Evolutionary conservation across 371 early-diverging fungal species (phyloP).

Genomic region (Saksenaea oblongispora): DNA sequence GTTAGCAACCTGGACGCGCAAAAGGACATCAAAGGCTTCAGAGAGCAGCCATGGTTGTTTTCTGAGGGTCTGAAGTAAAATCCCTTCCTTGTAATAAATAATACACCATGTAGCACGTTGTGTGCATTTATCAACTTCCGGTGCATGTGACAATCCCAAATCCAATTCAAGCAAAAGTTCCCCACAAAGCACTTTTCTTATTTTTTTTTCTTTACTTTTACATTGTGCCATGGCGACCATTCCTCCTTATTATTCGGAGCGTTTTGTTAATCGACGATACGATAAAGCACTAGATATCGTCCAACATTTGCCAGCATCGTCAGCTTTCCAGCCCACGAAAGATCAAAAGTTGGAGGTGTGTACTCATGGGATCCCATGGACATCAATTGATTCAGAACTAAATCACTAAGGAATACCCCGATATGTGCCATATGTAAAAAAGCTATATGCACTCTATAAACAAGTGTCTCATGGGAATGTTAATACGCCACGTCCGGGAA

Average conservation of each 20-base stretch:
- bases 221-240: constrained; percentile 12
- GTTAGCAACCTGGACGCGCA: too few relatives aligned
- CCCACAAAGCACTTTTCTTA: constrained; percentile 1
- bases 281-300: constrained; percentile 41
- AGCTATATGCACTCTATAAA: constrained; percentile 53
- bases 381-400: constrained; percentile 1
- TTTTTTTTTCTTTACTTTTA: constrained; percentile 8
- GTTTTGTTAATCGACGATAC: constrained; percentile 28
- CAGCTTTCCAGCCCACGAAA: constrained; percentile 41
- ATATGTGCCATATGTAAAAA: neutral
- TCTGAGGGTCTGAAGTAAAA: too few relatives aligned
- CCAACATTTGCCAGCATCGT: constrained; percentile 32
- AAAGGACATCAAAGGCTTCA: too few relatives aligned
- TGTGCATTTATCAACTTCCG: neutral
- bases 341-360: constrained; percentile 40
- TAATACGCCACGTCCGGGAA: constrained; percentile 41
- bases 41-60: too few relatives aligned
- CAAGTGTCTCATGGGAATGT: constrained; percentile 47
- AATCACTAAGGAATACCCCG: neutral
- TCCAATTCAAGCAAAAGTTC: neutral
- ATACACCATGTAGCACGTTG: too few relatives aligned
- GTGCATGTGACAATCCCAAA: constrained; percentile 5
- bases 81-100: too few relatives aligned
- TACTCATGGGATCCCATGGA: neutral
- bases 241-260: constrained; percentile 28